Evolutionary conservation across 2,329 filamentous ascomycete species (phyloP).

Genomic region (Magnaporthales sp.): DNA sequence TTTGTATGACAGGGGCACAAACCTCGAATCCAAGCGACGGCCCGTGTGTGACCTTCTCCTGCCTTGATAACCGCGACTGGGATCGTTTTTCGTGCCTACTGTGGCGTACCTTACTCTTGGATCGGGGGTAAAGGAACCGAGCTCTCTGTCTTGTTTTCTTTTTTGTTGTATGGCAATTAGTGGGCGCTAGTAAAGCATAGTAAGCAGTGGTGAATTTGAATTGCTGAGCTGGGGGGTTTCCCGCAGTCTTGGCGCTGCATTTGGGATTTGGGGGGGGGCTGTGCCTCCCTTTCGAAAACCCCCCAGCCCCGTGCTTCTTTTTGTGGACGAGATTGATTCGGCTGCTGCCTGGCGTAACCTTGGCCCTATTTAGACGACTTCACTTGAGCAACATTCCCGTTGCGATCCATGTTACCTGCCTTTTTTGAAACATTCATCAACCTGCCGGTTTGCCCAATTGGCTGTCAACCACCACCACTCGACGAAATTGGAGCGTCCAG

Average conservation of each 20-base stretch:
- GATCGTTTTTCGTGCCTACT: no score
- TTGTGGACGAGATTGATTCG: not conserved
- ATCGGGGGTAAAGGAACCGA: not conserved
- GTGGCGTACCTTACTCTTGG: not conserved
- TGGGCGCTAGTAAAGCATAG: not conserved
- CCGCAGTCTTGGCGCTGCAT: not conserved
- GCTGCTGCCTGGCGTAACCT: not conserved
- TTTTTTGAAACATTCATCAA: not conserved
- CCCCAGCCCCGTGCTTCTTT: not conserved
- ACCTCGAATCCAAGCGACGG: not conserved
- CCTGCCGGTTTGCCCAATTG: no score
- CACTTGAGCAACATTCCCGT: not conserved
- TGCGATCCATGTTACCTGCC: not conserved
- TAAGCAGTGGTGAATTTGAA: not conserved
- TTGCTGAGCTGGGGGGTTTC: not conserved
- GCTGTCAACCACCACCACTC: no score
- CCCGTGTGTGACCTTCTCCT: no score
- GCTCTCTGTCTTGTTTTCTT: not conserved
- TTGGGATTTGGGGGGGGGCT: no score
- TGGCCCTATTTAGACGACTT: not conserved
- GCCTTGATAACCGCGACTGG: no score
- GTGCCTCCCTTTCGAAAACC: not conserved
- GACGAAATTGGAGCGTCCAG: no score
- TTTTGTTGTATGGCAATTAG: not conserved
- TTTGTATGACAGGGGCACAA: not conserved